A percentile compares a stretch with the other conserved stretches of the same genome.
phyloP scores from a whole-genome alignment of 2,329 filamentous ascomycete species.

The Didymella arachidicola region DNA sequence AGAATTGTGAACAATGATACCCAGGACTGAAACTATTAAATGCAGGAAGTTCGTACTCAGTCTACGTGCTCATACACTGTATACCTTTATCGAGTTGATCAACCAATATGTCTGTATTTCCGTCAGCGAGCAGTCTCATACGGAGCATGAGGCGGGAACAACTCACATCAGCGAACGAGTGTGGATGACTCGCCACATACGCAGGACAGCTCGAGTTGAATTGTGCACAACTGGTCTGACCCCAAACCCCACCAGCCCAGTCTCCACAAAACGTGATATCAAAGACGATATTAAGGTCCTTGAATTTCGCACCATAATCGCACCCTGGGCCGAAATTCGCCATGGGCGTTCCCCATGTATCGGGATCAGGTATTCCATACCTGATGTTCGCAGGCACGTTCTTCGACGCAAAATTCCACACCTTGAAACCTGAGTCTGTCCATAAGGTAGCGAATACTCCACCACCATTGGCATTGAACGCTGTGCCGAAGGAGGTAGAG shows the following conservation, averaged over 20 bases:
- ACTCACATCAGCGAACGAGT: slow-evolving; percentile 48
- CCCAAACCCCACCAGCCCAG: slow-evolving; percentile 61
- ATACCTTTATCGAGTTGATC: slow-evolving; percentile 51
- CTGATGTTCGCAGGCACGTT: slow-evolving; percentile 55
- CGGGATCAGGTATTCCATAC: slow-evolving; percentile 51
- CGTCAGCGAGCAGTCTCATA: slow-evolving; percentile 15
- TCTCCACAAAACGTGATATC: slow-evolving; percentile 64
- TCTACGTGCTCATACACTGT: slow-evolving; percentile 34
- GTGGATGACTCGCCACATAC: slow-evolving; percentile 50
- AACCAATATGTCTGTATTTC: slow-evolving; percentile 47
- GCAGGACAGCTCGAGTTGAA: slow-evolving; percentile 47
- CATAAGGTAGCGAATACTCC: slow-evolving; percentile 56
- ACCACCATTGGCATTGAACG: slow-evolving; percentile 53
- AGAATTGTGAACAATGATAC: slow-evolving; percentile 12
- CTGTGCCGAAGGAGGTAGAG: slow-evolving; percentile 47
- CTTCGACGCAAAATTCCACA: slow-evolving; percentile 57
- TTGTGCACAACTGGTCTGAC: slow-evolving; percentile 38
- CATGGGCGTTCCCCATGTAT: slow-evolving; percentile 53
- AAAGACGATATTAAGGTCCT: slow-evolving; percentile 53
- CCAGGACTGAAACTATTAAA: slow-evolving; percentile 1
- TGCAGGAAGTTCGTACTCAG: background rate
- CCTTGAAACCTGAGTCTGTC: slow-evolving; percentile 52
- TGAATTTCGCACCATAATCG: slow-evolving; percentile 47
- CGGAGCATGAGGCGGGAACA: rapidly evolving
- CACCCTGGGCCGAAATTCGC: slow-evolving; percentile 49